A percentile compares a stretch with the other conserved stretches of the same genome.
Conservation (phyloP, 306 rosid species). For the Lathyrus tuberosus region DNA sequence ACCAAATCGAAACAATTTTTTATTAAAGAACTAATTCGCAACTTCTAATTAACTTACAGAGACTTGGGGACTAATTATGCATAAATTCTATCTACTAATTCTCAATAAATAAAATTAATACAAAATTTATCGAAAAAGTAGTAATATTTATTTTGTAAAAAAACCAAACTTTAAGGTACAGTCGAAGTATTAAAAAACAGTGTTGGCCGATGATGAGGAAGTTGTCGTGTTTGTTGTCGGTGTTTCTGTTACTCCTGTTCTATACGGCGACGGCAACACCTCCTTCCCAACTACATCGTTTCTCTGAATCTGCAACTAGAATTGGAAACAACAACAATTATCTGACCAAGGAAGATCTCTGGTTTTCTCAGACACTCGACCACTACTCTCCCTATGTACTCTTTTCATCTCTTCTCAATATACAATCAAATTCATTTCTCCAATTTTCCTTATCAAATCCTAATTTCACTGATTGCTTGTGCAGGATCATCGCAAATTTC, state of each 20-base stretch:
- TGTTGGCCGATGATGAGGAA: slow-evolving; percentile 2
- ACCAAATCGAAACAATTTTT: no score
- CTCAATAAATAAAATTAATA: no score
- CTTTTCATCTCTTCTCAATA: slow-evolving; percentile 2
- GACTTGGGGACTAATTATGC: no score
- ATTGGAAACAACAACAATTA: slow-evolving; percentile 28
- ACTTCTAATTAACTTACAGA: no score
- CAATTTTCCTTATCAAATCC: not conserved
- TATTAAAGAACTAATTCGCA: no score
- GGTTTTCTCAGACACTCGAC: slow-evolving; percentile 82
- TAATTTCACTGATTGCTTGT: not conserved
- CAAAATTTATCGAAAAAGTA: no score
- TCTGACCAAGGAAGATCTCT: slow-evolving; percentile 58
- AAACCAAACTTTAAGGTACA: no score
- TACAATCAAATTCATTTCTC: not conserved
- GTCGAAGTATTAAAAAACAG: not conserved
- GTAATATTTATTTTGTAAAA: no score
- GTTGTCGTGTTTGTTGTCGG: slow-evolving; percentile 34
- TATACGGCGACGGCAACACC: slow-evolving; percentile 43
- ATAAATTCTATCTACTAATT: no score
- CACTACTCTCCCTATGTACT: slow-evolving; percentile 81
- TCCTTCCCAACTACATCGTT: slow-evolving; percentile 40
- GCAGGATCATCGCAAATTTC: slow-evolving; percentile 77
- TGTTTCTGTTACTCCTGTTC: slow-evolving; percentile 30
- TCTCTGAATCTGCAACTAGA: slow-evolving; percentile 23